Evolutionary conservation across 208 protist genomes (phyloP), one percentile per base, ranked within the genome.

Genomic region (Chromosphaera perkinsii): DNA sequence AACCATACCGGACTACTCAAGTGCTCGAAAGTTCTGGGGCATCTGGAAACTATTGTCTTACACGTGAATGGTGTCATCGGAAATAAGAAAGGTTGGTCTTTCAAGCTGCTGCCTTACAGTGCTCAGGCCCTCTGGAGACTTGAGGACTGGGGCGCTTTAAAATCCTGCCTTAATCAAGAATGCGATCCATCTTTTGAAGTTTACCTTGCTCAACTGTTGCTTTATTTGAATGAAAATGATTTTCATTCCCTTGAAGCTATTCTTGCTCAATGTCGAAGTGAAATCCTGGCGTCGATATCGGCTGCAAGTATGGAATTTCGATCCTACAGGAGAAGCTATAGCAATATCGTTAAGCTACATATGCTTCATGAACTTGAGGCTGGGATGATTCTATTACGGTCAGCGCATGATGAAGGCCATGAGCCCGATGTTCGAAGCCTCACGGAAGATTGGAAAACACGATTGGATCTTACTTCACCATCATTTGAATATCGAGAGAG

Each of bases 321-420:
- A 9, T 67, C 67, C 14, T 90, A 89, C 66, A 29, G 74, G 40
- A 49, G 63, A 7, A 60, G 66, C 5, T 91, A 92, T 62, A 73
- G 75, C 0, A 65, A 75, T 33, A 2, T 92, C 0, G 22, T 87
- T 7, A 56, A 84, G 48, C 47, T 86, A 3, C 88, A 92, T 51
- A 82, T 86, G 33, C 65, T 90, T 9, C 5, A 42, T 14, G 89
- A 92, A 26, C 40, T 92, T 33, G 86, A 92, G 69, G 24, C 27
- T n/a, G 14, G 9, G 4, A 20, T 73, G 20, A 14, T 3, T 0
- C 35, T 27, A 20, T 32, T 42, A 24, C 54, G 24, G 54, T 42
- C 12, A 12, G 10, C 32, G 26, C 52, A 51, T n/a, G 26, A 63
- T 27, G 14, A 32, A 26, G n/a, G 22, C 35, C 24, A 37, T 62